phyloP scores from a whole-genome alignment of 129 eudicot genomes.

The Erigeron canadensis region DNA sequence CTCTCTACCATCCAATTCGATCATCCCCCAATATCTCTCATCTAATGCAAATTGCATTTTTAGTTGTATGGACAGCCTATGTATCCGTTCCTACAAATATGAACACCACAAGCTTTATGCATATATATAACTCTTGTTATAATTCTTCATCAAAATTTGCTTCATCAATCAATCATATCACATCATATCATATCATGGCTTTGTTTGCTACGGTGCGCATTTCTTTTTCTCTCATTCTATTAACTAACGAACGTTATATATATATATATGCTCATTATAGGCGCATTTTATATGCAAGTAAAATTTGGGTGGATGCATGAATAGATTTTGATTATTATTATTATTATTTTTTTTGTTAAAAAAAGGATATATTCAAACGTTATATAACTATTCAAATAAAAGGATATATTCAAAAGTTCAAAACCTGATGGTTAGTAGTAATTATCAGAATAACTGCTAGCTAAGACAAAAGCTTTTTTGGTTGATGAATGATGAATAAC shows the following conservation, averaged over 20 bases:
- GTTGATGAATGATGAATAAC: neutral
- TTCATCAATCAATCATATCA: neutral
- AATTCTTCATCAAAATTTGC: conserved; percentile 5
- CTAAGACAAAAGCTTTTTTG: too few relatives aligned
- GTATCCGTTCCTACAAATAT: neutral
- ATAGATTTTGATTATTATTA: too few relatives aligned
- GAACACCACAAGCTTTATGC: conserved; percentile 5
- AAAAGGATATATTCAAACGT: too few relatives aligned
- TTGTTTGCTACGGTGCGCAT: conserved; percentile 25
- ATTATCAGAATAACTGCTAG: too few relatives aligned
- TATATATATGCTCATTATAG: conserved; percentile 1
- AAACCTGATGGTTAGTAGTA: too few relatives aligned
- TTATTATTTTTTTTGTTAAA: too few relatives aligned
- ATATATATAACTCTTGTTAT: neutral
- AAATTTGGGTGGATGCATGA: neutral
- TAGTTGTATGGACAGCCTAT: neutral
- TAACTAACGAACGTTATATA: neutral
- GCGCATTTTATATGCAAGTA: too few relatives aligned
- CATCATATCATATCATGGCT: conserved; percentile 20
- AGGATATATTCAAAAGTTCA: too few relatives aligned
- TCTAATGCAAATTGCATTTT: neutral
- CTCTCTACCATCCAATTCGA: conserved; percentile 11
- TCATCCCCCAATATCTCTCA: conserved; percentile 32
- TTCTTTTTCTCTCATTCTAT: neutral
- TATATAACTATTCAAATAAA: too few relatives aligned